Base-by-base conservation (phyloP, 768 basidiomycete genomes). In the Xanthoconium stramineum region DNA sequence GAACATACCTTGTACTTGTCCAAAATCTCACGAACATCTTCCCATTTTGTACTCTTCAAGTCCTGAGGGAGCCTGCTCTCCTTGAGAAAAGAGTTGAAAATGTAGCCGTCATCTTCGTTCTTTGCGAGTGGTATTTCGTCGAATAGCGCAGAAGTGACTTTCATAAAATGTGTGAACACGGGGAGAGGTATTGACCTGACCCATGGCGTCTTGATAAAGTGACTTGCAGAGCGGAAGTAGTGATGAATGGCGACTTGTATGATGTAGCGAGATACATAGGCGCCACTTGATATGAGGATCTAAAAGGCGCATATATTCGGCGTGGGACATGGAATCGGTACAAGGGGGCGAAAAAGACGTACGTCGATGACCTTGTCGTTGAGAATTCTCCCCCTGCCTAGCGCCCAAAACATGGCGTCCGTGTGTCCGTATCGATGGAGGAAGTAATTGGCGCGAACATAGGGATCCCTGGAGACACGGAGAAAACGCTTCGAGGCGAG, bases 211-310 rank as follows among this genome's bases (percentile, higher is more conserved):
- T 89, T 89, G 71, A 90, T 81, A 61, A 90, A 91, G 57, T 87
- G 86, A 30, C 82, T 74, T 57, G 83, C 81, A 3, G 86, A 82
- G 58, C 85, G 81, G 68, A 89, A 91, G 68, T 84, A 89, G 66
- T 91, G 89, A 57, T 90, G 88, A 51, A 86, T 83, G 36, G 88
- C 86, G 50, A 87, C 79, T 70, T 91, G 89, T 45, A 86, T 78
- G 46, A 91, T 78, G 72, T 91, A 91, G 47, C 89, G 82, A 59
- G 89, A 91, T 58, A 91, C 69, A 65, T 88, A 86, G 52, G 88
- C 89, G 52, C 88, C 88, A 62, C 87, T 89, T 49, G 81, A 76
- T 55, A 90, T 74, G 52, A 91, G 79, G 64, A 87, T 87, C 89
- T 91, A 50, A 32, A 58, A 50, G 17, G 49, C 61, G 64, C 63